These are phyloP conservation scores for Phaeosphaeria sp. DNA, from an alignment of 2,329 filamentous ascomycete species.

Conservation along the genomic window DNA sequence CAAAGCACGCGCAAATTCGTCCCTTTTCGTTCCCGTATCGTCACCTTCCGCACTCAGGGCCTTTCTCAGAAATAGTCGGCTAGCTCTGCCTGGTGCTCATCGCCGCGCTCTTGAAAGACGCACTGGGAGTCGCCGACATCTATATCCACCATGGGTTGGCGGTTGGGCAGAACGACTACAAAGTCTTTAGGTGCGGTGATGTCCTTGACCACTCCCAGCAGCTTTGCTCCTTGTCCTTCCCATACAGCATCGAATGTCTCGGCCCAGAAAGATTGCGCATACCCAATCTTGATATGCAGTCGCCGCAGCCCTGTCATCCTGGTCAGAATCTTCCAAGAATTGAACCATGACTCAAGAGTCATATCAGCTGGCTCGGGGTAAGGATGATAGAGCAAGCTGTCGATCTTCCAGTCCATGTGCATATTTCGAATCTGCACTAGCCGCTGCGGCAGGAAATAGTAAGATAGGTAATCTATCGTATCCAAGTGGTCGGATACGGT, in stretches of 20 bases:
- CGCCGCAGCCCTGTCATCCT: constrained; percentile 23
- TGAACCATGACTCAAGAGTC: constrained; percentile 15
- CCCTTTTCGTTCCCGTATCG: too few species aligned
- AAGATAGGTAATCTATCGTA: constrained; percentile 22
- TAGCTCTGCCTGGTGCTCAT: not conserved
- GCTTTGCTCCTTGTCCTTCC: constrained; percentile 12
- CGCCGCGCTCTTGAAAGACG: constrained; percentile 5
- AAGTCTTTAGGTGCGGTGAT: constrained; percentile 22
- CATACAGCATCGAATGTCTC: constrained; percentile 17
- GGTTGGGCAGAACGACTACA: constrained; percentile 23
- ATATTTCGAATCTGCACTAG: constrained; percentile 23
- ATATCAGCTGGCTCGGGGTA: not conserved
- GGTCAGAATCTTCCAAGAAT: constrained; percentile 20
- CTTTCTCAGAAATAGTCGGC: not conserved
- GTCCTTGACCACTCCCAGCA: constrained; percentile 17
- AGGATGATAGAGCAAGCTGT: constrained; percentile 9
- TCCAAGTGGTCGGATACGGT: constrained; percentile 17
- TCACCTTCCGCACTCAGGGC: too few species aligned
- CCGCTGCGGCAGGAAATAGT: constrained; percentile 26
- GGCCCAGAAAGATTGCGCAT: constrained; percentile 3
- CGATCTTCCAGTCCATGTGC: constrained; percentile 22
- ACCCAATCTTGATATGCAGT: constrained; percentile 20
- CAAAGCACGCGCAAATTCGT: not conserved
- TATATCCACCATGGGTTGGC: constrained; percentile 14
- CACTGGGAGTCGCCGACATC: constrained; percentile 19